A percentile compares a stretch with the other conserved stretches of the same genome.
phyloP scores from a whole-genome alignment of 1,284 basidiomycete species.

The Vanrija humicola region DNA sequence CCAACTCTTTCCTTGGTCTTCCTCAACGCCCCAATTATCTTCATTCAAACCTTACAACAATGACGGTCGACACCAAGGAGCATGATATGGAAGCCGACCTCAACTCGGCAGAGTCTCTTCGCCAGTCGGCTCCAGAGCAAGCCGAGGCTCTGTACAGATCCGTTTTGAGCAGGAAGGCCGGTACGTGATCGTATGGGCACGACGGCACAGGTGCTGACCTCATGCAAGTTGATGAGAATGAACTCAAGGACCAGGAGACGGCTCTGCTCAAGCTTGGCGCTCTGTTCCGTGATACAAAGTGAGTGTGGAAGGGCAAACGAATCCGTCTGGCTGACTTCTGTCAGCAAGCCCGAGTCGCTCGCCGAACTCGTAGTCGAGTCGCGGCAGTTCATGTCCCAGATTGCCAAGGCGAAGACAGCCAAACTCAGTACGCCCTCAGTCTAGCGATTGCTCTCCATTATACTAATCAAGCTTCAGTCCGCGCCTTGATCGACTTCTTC shows the following conservation, averaged over 20 bases:
- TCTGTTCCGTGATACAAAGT: constrained; percentile 83
- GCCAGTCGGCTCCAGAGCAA: constrained; percentile 30
- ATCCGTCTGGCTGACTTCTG: background rate
- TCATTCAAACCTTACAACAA: constrained; percentile 1
- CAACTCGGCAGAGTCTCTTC: constrained; percentile 27
- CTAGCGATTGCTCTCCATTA: no score
- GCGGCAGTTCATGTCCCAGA: constrained; percentile 84
- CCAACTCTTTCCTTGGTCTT: background rate
- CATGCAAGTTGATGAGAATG: constrained; percentile 54
- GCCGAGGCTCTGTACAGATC: constrained; percentile 39
- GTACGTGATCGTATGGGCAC: constrained; percentile 19
- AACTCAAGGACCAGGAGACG: constrained; percentile 74
- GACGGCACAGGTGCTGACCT: background rate
- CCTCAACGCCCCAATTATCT: background rate
- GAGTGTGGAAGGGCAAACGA: constrained; percentile 32
- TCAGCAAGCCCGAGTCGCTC: constrained; percentile 76
- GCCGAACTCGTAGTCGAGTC: constrained; percentile 84
- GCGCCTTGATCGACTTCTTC: constrained; percentile 89
- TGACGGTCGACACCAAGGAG: constrained; percentile 20
- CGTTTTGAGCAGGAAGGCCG: constrained; percentile 34
- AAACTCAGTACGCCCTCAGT: constrained; percentile 72
- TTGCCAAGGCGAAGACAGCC: constrained; percentile 97
- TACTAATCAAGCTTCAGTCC: constrained; percentile 55
- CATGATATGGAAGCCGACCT: constrained; percentile 24
- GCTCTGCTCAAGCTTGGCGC: constrained; percentile 84